phyloP scores from a whole-genome alignment of 2,329 filamentous ascomycete species.

The Fusarium duplospermum region DNA sequence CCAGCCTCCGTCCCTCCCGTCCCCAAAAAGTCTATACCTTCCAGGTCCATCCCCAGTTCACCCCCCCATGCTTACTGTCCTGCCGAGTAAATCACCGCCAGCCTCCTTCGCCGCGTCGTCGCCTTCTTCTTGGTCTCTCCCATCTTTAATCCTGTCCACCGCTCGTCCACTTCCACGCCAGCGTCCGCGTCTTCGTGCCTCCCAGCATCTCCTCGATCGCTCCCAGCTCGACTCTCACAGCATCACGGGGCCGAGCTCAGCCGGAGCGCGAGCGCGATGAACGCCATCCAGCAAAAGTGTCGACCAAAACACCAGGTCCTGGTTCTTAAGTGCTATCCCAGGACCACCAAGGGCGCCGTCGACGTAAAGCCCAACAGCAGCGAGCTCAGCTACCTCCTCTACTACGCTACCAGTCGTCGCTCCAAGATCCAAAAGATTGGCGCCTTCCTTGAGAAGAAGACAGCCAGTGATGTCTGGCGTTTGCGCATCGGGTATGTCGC shows the following conservation, averaged over 20 bases:
- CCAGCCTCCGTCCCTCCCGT: conserved; percentile 27
- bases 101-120: conserved; percentile 31
- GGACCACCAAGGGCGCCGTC: conserved; percentile 88
- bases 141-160: conserved; percentile 4
- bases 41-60: conserved; percentile 11
- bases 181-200: neutral
- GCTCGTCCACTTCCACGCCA: neutral
- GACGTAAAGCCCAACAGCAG: conserved; percentile 96
- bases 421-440: conserved; percentile 98
- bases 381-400: conserved; percentile 95
- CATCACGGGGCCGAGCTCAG: conserved; percentile 30
- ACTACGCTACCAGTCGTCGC: conserved; percentile 93
- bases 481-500: conserved; percentile 80
- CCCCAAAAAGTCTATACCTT: conserved; percentile 34
- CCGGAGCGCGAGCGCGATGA: conserved; percentile 58
- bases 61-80: conserved; percentile 23
- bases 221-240: neutral
- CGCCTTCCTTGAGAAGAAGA: conserved; percentile 93
- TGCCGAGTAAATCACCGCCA: conserved; percentile 29
- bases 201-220: neutral
- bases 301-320: conserved; percentile 97
- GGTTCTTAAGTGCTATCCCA: conserved; percentile 95
- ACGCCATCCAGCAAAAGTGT: conserved; percentile 74
- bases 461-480: conserved; percentile 90
- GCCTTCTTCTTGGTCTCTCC: conserved; percentile 2